Base-by-base conservation (phyloP, 257 asterid species). In the Solanum clarkiae region DNA sequence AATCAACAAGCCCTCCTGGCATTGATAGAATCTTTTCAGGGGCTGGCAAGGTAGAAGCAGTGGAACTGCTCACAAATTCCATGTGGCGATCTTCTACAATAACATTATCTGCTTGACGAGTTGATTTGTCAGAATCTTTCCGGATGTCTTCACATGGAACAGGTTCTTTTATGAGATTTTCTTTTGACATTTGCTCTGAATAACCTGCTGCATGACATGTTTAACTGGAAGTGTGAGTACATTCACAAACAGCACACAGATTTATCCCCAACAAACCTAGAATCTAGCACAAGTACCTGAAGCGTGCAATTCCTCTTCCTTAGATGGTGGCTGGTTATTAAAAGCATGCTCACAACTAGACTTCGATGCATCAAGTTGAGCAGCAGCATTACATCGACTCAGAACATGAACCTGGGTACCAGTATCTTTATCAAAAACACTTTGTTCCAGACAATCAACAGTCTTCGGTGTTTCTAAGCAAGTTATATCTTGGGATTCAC, bases 11-110 rank as follows among this genome's bases (percentile, higher is more conserved):
- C 42, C 87, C 95, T 84, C 87, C 94, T 82, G 93, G 91, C 86
- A 91, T 91, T 20, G 97, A 94, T 40, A 95, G 84, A 87, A 94
- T 85, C 40, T 89, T 95, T 87, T 95, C 99, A 20, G 98, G 97
- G 51, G 91, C 94, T 86, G 92, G 92, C 85, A 90, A 80, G 87
- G 92, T 89, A 80, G 88, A 75, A 85, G 88, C 93, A 56, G 90
- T 86, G 18, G 92, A 89, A 80, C 57, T 63, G 80, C 85, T 85
- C 62, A 84, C 57, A 85, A 89, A 87, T 24, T 88, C 90, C 44
- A 82, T 47, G 65, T 32, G 81, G 84, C 47, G 42, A 82, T 87
- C 89, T 59, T 81, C 92, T 81, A 86, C 87, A 86, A 63, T 40
- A 49, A 81, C 86, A 66, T 74, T 83, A 77, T 70, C 88, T 69